Evolutionary conservation across 176 grass and related monocot genomes (phyloP).

Genomic region (Carex kokanica): DNA sequence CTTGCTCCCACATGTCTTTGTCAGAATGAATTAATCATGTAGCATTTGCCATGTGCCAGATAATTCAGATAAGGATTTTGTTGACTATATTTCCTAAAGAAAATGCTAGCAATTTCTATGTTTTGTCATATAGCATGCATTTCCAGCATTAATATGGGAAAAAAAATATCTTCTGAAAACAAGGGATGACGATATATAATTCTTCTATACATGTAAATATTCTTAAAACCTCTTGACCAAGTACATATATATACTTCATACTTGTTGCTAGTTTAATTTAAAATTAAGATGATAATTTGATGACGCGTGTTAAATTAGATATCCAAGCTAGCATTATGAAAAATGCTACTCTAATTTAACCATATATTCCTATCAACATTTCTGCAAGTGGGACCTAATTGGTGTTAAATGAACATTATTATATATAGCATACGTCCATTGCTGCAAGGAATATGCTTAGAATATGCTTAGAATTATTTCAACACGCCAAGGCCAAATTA

Average conservation of each 20-base stretch:
- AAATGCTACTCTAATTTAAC: not conserved
- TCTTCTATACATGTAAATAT: not conserved
- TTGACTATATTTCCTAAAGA: not conserved
- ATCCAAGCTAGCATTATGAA: not conserved
- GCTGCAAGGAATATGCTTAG: not conserved
- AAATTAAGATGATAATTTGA: not conserved
- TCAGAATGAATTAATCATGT: slow-evolving; percentile 9
- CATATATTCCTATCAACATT: not conserved
- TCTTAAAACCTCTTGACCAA: not conserved
- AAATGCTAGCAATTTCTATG: not conserved
- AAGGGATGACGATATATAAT: not conserved
- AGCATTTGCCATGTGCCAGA: slow-evolving; percentile 12
- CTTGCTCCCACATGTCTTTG: not conserved
- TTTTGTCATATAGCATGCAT: not conserved
- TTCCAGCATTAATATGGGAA: not conserved
- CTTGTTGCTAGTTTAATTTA: not conserved
- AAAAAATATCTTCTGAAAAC: not conserved
- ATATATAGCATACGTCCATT: not conserved
- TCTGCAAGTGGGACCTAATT: not conserved
- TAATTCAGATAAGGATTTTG: not conserved
- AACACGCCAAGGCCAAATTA: not conserved
- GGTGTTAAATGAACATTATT: not conserved
- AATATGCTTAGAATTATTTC: slow-evolving; percentile 15
- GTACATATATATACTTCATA: not conserved
- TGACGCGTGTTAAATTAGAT: not conserved